Conservation (phyloP, 805 yeast genomes). For the Clavispora santaluciae region DNA sequence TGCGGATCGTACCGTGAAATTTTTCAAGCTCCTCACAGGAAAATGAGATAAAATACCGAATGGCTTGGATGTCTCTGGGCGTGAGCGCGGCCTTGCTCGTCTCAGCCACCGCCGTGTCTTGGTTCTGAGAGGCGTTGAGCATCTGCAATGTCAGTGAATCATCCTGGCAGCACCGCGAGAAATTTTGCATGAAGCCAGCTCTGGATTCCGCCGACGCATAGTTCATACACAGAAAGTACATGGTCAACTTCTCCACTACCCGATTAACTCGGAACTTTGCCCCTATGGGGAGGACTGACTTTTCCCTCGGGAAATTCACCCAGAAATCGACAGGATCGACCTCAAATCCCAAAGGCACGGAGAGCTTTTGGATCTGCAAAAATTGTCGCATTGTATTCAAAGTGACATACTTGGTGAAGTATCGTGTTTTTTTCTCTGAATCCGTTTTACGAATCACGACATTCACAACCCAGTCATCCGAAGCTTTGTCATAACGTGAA, state of each 20-base stretch:
- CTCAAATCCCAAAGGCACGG: conserved; percentile 29
- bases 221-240: conserved; percentile 34
- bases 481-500: conserved; percentile 29
- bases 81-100: conserved; percentile 24
- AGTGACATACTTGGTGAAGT: conserved; percentile 7
- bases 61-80: conserved; percentile 28
- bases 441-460: neutral
- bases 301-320: conserved; percentile 23
- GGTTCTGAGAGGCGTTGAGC: conserved; percentile 16
- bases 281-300: conserved; percentile 23
- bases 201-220: conserved; percentile 23
- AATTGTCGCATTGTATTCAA: conserved; percentile 8
- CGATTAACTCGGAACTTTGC: conserved; percentile 47
- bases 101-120: conserved; percentile 16
- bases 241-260: conserved; percentile 44
- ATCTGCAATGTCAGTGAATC: conserved; percentile 30
- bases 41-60: conserved; percentile 44
- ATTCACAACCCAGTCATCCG: conserved; percentile 30
- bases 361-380: conserved; percentile 17
- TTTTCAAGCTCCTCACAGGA: conserved; percentile 39
- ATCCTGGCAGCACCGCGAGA: conserved; percentile 6
- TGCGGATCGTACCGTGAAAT: conserved; percentile 24
- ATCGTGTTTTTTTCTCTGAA: neutral
- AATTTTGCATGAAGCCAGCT: conserved; percentile 7
- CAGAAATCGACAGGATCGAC: conserved; percentile 16